Conservation (phyloP, 768 basidiomycete species). For the Strobilomyces dryophilus region DNA sequence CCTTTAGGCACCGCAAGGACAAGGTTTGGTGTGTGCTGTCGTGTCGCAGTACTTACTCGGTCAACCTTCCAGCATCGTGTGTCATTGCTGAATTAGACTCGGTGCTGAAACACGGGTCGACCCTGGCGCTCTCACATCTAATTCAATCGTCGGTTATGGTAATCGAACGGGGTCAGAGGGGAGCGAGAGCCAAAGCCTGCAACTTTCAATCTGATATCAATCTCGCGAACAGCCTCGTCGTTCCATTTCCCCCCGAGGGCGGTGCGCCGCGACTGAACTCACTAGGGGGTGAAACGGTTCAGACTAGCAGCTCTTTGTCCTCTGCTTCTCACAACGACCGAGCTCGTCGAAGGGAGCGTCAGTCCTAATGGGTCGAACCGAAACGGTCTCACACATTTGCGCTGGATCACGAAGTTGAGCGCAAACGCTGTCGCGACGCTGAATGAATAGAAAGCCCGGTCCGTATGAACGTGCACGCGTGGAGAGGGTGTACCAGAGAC, state of each 20-base stretch:
- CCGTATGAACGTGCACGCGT: conserved; percentile 9
- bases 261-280: conserved; percentile 8
- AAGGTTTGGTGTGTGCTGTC: conserved; percentile 19
- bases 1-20: conserved; percentile 30
- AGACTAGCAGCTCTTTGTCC: conserved; percentile 1
- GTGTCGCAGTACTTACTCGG: neutral
- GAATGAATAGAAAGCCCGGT: conserved; percentile 3
- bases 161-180: conserved; percentile 9
- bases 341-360: neutral
- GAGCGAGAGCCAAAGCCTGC: conserved; percentile 2
- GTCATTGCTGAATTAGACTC: conserved; percentile 1
- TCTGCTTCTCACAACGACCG: neutral
- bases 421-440: neutral
- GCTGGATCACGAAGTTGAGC: neutral
- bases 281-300: neutral
- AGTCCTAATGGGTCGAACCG: conserved; percentile 8
- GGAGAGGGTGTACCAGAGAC: neutral
- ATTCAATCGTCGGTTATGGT: conserved; percentile 7
- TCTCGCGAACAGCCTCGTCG: conserved; percentile 8
- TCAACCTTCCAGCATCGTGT: conserved; percentile 1
- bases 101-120: conserved; percentile 7
- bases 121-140: conserved; percentile 10
- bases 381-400: conserved; percentile 13
- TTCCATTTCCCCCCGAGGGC: neutral
- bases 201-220: conserved; percentile 13